phyloP scores from a whole-genome alignment of 805 yeast genomes.

The Tetrapisispora fleetii region DNA sequence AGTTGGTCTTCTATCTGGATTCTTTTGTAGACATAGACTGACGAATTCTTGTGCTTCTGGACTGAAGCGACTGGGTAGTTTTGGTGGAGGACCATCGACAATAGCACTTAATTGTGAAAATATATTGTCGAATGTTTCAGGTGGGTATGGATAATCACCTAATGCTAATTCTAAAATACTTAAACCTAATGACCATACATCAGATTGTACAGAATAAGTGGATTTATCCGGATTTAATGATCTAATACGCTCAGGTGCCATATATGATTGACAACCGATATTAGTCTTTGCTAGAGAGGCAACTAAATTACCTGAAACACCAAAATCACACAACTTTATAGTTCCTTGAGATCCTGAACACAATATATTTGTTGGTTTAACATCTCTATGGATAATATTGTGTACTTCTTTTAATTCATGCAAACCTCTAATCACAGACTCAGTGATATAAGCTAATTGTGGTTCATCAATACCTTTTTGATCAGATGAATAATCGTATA shows the following conservation, averaged over 20 bases:
- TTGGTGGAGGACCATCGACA: slow-evolving; percentile 93
- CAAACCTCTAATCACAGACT: slow-evolving; percentile 71
- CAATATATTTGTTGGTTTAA: slow-evolving; percentile 89
- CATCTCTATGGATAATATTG: slow-evolving; percentile 91
- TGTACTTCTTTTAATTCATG: slow-evolving; percentile 79
- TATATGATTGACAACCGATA: slow-evolving; percentile 94
- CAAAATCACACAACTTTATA: slow-evolving; percentile 89
- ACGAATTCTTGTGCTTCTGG: slow-evolving; percentile 77
- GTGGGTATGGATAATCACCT: slow-evolving; percentile 93
- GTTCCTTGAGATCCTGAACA: slow-evolving; percentile 70
- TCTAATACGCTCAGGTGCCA: slow-evolving; percentile 96
- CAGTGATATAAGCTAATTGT: slow-evolving; percentile 69
- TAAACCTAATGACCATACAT: slow-evolving; percentile 90
- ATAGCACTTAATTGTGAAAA: slow-evolving; percentile 91
- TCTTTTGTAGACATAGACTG: slow-evolving; percentile 62
- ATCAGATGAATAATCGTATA: slow-evolving; percentile 45
- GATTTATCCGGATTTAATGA: slow-evolving; percentile 62
- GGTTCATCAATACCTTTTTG: slow-evolving; percentile 66
- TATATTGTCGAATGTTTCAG: slow-evolving; percentile 82
- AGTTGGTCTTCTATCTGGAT: slow-evolving; percentile 72
- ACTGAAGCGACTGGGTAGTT: slow-evolving; percentile 57
- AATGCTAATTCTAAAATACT: slow-evolving; percentile 79
- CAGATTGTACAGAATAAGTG: slow-evolving; percentile 87
- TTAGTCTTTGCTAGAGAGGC: slow-evolving; percentile 92
- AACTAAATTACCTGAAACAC: slow-evolving; percentile 89